A percentile compares a stretch with the other conserved stretches of the same genome.
Conservation (phyloP, 805 yeast species). For the Pichia cabralensis region DNA sequence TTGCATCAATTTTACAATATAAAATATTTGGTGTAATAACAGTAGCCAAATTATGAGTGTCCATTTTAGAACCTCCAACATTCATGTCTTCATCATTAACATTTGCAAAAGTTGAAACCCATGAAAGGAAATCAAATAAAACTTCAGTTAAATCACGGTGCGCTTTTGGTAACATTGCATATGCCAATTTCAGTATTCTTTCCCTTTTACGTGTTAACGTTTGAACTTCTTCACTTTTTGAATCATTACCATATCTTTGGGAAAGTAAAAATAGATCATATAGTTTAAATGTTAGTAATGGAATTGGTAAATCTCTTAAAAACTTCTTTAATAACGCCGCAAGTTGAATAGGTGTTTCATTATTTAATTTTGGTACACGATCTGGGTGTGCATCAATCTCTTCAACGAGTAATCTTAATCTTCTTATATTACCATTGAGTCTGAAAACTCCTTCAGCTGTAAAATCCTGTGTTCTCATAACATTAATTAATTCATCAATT, state of each 20-base stretch:
- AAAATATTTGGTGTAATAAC: slow-evolving; percentile 90
- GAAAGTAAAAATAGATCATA: slow-evolving; percentile 73
- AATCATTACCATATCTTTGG: slow-evolving; percentile 39
- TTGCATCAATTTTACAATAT: slow-evolving; percentile 30
- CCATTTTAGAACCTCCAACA: slow-evolving; percentile 91
- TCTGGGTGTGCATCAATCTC: slow-evolving; percentile 62
- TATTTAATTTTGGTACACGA: slow-evolving; percentile 48
- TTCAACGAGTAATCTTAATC: slow-evolving; percentile 62
- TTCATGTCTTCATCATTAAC: slow-evolving; percentile 85
- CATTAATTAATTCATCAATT: slow-evolving; percentile 75
- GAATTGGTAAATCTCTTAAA: slow-evolving; percentile 86
- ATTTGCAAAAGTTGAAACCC: slow-evolving; percentile 95
- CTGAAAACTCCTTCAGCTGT: slow-evolving; percentile 95
- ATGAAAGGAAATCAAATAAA: slow-evolving; percentile 70
- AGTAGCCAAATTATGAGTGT: slow-evolving; percentile 87
- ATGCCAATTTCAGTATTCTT: slow-evolving; percentile 49
- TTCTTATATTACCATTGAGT: slow-evolving; percentile 88
- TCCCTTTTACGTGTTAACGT: slow-evolving; percentile 29
- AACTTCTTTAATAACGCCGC: slow-evolving; percentile 91
- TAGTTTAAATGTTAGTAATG: slow-evolving; percentile 66
- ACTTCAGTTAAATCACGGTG: slow-evolving; percentile 86
- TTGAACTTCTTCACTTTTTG: slow-evolving; percentile 24
- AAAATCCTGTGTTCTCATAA: slow-evolving; percentile 84
- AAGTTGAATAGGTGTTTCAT: slow-evolving; percentile 79
- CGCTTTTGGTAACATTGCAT: slow-evolving; percentile 69